Base-by-base conservation (phyloP, 768 basidiomycete species). In the Hygrophoropsis aurantiaca region DNA sequence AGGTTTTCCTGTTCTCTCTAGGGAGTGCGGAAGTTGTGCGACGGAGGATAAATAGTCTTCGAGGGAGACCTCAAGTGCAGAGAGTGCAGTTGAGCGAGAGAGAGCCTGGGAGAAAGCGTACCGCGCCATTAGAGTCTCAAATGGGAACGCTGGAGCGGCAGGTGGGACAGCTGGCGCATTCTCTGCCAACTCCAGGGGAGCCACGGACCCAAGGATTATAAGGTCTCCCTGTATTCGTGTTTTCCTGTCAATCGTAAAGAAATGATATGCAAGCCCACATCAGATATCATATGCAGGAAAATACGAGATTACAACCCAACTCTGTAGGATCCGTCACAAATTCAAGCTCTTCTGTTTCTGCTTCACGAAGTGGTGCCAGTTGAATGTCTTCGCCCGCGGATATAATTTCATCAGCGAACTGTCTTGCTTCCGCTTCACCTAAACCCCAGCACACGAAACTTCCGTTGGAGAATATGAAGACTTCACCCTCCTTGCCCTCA, bases 51-150 rank as follows among this genome's bases (percentile, higher is more conserved):
- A 76, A 63, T 94, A 94, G 11, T 79, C 73, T 40, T 95, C 93
- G 11, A 97, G 70, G 1, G 87, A 82, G 8, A 82, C 80, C 64
- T 97, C 94, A n/a, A 97, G 72, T 0, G 83, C 89, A 4, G 94
- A 88, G 1, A 97, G 75, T 0, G 91, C 80, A 1, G 92, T 93
- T 2, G 92, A 94, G 15, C 93, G 81, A 2, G 94, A 88, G 16
- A 97, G 78, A 1, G 93, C 92, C 60, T 95, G 90, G 0, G 93
- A 94, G 66, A 85, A 91, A 9, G 93, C 87, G 59, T 97, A 97
- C 19, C 94, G 87, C 1, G 87, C 91, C 3, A 94, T 74, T 5
- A 94, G 72, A 0, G 89, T 90, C 30, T 86, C 79, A 37, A 70
- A 68, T 1, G 90, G 87, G 18, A 90, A 75, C 1, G 67, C 73